phyloP scores from a whole-genome alignment of 805 yeast species.

The Ogataea thermomethanolica region DNA sequence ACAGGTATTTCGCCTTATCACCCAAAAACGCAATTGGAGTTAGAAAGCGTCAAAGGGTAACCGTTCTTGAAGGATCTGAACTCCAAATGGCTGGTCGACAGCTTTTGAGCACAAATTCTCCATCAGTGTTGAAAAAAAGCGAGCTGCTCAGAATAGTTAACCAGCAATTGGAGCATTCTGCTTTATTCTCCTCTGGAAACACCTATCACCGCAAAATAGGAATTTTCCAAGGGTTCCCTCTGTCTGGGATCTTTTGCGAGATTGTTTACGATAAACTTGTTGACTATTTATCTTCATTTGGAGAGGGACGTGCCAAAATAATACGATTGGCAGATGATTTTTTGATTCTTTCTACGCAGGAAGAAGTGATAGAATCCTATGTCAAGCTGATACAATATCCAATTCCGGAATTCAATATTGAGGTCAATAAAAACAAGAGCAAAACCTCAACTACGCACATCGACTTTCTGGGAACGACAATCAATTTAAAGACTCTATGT shows the following conservation, averaged over 20 bases:
- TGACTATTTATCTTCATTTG: slow-evolving; percentile 29
- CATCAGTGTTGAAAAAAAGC: slow-evolving; percentile 33
- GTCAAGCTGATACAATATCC: slow-evolving; percentile 33
- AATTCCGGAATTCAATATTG: slow-evolving; percentile 41
- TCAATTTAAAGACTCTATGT: slow-evolving; percentile 33
- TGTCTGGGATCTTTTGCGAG: slow-evolving; percentile 75
- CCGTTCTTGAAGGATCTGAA: slow-evolving; percentile 3
- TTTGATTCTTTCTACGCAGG: slow-evolving; percentile 54
- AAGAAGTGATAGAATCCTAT: slow-evolving; percentile 30
- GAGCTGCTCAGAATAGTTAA: slow-evolving; percentile 45
- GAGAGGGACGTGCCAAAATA: slow-evolving; percentile 31
- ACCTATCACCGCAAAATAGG: slow-evolving; percentile 58
- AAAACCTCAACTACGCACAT: slow-evolving; percentile 21
- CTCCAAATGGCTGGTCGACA: background rate
- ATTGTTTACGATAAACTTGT: slow-evolving; percentile 64
- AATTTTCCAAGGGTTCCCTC: slow-evolving; percentile 77
- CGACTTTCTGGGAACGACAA: slow-evolving; percentile 42
- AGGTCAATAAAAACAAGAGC: slow-evolving; percentile 40
- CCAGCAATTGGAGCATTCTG: slow-evolving; percentile 52
- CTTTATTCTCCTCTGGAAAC: slow-evolving; percentile 36
- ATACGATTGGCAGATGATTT: slow-evolving; percentile 84
- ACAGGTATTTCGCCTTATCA: background rate
- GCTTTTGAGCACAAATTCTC: slow-evolving; percentile 14
- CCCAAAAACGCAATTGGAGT: background rate
- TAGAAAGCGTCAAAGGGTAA: slow-evolving; percentile 1